Evolutionary conservation across 2,329 filamentous ascomycete genomes (phyloP).

Genomic region (Alternaria triticina): DNA sequence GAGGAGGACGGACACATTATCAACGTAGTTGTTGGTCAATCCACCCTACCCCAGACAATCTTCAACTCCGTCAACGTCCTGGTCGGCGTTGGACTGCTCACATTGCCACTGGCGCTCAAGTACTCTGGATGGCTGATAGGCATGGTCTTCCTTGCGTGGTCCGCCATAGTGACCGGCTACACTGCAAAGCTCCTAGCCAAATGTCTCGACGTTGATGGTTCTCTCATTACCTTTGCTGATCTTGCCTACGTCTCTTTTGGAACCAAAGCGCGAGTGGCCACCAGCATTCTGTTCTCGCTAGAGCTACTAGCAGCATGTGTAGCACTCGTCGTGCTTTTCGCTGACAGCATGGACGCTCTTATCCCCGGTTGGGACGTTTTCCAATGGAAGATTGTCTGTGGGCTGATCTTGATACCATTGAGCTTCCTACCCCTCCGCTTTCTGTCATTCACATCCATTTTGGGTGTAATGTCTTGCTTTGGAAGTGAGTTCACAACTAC

Average conservation of each 20-base stretch:
- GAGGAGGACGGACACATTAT: conserved; percentile 85
- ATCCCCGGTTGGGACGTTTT: conserved; percentile 73
- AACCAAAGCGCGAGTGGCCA: conserved; percentile 77
- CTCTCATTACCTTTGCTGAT: conserved; percentile 92
- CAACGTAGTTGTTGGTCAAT: conserved; percentile 85
- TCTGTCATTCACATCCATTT: conserved; percentile 86
- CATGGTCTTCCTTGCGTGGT: conserved; percentile 73
- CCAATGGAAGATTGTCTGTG: conserved; percentile 86
- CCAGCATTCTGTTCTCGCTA: conserved; percentile 84
- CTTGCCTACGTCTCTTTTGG: conserved; percentile 92
- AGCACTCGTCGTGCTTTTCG: conserved; percentile 89
- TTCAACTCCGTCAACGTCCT: conserved; percentile 96
- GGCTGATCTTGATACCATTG: conserved; percentile 77
- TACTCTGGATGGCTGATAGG: conserved; percentile 90
- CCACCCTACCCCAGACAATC: conserved; percentile 92
- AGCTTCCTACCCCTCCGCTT: conserved; percentile 84
- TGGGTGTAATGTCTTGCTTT: conserved; percentile 90
- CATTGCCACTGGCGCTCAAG: conserved; percentile 83
- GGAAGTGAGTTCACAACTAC: conserved; percentile 70
- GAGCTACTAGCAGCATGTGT: conserved; percentile 90
- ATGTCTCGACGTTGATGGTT: conserved; percentile 85
- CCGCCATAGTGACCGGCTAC: conserved; percentile 79
- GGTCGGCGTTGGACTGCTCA: conserved; percentile 88
- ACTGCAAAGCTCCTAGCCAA: conserved; percentile 85
- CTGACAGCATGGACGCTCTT: conserved; percentile 83